These are phyloP conservation scores for Paracorniculantispora psalliotae DNA, from an alignment of 2,329 filamentous ascomycete genomes.

Conservation along the genomic window DNA sequence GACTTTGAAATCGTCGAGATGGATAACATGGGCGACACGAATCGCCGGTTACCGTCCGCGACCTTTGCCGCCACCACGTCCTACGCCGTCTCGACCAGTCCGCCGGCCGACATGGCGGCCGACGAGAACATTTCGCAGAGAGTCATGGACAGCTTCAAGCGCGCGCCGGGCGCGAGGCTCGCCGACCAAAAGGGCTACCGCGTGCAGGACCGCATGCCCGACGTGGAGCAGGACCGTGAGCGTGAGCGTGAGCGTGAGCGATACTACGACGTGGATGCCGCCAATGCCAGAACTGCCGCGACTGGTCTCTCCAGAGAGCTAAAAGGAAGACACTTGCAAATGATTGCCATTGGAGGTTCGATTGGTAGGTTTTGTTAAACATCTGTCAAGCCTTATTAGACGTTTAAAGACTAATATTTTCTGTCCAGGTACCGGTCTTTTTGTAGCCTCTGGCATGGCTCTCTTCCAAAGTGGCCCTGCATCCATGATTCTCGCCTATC, in stretches of 20 bases:
- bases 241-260: constrained; percentile 35
- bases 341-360: constrained; percentile 86
- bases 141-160: constrained; percentile 51
- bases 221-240: constrained; percentile 17
- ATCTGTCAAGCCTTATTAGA: too few relatives aligned
- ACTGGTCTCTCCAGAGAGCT: constrained; percentile 65
- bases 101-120: background rate
- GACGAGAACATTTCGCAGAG: constrained; percentile 23
- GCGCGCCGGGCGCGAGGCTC: constrained; percentile 43
- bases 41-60: background rate
- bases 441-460: constrained; percentile 68
- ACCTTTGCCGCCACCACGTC: constrained; percentile 11
- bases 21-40: constrained; percentile 13
- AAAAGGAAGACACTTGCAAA: constrained; percentile 76
- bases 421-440: constrained; percentile 63
- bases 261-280: constrained; percentile 43
- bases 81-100: constrained; percentile 14
- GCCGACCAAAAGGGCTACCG: constrained; percentile 25
- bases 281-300: constrained; percentile 63
- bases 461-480: constrained; percentile 67
- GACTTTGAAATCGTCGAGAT: constrained; percentile 19
- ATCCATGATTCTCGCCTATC: constrained; percentile 64
- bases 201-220: constrained; percentile 21
- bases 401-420: background rate
- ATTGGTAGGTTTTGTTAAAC: constrained; percentile 52